Evolutionary conservation across 139 green algal genomes (phyloP).

Genomic region (Volvox reticuliferus): DNA sequence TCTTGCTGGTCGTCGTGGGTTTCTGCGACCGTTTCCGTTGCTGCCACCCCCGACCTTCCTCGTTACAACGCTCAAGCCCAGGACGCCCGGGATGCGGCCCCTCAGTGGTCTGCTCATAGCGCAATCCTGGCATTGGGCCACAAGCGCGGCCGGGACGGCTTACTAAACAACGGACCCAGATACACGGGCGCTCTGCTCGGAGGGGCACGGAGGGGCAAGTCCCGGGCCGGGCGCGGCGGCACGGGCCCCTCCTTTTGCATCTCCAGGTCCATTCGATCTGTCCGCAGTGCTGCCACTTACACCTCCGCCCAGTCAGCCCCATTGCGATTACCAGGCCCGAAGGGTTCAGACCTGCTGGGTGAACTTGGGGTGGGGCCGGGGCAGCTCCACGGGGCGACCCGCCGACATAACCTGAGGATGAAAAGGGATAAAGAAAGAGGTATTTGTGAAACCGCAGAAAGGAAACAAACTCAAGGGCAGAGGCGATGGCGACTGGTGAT

Average conservation of each 20-base stretch:
- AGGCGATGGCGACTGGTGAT: no score
- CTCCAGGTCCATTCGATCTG: no score
- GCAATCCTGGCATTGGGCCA: no score
- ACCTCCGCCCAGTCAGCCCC: not conserved
- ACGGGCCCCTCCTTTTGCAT: not conserved
- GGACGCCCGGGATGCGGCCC: no score
- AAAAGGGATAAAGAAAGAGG: not conserved
- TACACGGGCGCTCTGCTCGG: not conserved
- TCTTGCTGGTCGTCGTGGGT: no score
- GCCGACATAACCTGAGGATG: not conserved
- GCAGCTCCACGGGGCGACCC: conserved; percentile 52
- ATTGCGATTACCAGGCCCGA: not conserved
- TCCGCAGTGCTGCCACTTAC: no score
- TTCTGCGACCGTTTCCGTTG: no score
- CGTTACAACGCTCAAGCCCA: no score
- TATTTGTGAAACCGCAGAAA: not conserved
- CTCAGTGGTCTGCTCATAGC: no score
- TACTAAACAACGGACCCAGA: not conserved
- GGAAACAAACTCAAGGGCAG: no score
- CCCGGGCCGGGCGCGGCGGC: not conserved
- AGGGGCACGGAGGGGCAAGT: not conserved
- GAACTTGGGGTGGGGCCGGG: conserved; percentile 73
- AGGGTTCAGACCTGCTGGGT: conserved; percentile 31
- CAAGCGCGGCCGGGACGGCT: no score
- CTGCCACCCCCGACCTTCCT: no score